Conservation (phyloP, 1,139 yeast genomes). For the Saccharomyces hybrid region DNA sequence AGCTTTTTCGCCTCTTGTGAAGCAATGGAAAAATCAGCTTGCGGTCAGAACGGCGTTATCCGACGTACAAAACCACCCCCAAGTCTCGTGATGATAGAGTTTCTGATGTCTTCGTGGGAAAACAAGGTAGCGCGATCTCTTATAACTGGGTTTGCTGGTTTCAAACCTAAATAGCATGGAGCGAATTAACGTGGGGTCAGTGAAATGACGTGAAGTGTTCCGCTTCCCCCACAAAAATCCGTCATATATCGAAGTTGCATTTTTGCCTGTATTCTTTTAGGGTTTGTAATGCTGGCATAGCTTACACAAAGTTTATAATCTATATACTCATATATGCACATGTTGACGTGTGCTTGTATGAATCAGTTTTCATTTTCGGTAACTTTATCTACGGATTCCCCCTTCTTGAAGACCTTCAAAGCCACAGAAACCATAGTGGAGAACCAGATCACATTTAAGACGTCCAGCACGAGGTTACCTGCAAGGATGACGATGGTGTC, state of each 20-base stretch:
- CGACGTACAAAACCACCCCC: background rate
- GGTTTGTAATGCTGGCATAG: conserved; percentile 5
- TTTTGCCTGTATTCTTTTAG: conserved; percentile 8
- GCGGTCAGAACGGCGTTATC: background rate
- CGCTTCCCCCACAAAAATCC: too few species aligned
- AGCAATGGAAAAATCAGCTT: background rate
- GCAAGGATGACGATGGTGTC: conserved; percentile 46
- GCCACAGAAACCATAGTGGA: conserved; percentile 77
- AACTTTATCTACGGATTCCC: background rate
- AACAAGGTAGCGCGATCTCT: background rate
- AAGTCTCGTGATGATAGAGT: background rate
- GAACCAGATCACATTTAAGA: conserved; percentile 72
- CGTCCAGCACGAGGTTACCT: conserved; percentile 59
- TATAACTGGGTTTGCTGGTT: background rate
- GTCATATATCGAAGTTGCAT: conserved; percentile 1
- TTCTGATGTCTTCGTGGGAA: background rate
- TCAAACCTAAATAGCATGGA: too few species aligned
- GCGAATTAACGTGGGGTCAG: too few species aligned
- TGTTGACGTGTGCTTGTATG: background rate
- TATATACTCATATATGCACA: background rate
- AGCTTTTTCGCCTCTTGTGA: background rate
- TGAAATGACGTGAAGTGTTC: too few species aligned
- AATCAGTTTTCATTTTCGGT: background rate
- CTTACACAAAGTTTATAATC: background rate
- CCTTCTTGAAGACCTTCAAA: conserved; percentile 31